Evolutionary conservation across 352 stramenopile genomes (phyloP).

Genomic region (Globisporangium echinulatum): DNA sequence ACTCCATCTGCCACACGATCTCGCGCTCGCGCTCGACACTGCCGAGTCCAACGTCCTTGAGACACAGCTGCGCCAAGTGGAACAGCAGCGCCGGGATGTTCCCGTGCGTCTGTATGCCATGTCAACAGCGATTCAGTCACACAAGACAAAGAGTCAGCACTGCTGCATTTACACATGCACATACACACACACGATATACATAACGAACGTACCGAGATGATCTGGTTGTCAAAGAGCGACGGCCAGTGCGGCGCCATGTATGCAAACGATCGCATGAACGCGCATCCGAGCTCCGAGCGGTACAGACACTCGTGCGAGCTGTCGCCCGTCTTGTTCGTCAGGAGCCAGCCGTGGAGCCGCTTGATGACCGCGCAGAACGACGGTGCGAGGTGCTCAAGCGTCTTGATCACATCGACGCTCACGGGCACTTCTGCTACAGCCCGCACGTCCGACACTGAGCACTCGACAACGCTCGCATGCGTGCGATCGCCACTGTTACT

Average conservation of each 20-base stretch:
- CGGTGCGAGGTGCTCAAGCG: constrained; percentile 26
- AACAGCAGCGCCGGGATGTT: constrained; percentile 56
- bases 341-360: constrained; percentile 34
- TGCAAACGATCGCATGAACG: constrained; percentile 51
- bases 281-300: constrained; percentile 41
- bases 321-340: constrained; percentile 9
- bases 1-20: constrained; percentile 39
- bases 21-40: constrained; percentile 25
- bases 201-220: constrained; percentile 33
- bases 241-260: constrained; percentile 34
- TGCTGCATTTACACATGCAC: not conserved
- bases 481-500: not conserved
- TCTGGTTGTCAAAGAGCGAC: constrained; percentile 59
- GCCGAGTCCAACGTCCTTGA: constrained; percentile 29
- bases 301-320: constrained; percentile 16
- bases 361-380: constrained; percentile 32
- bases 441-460: constrained; percentile 17
- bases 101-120: constrained; percentile 30
- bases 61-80: constrained; percentile 51
- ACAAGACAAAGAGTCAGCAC: constrained; percentile 5
- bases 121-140: not conserved
- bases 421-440: constrained; percentile 23
- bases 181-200: no score
- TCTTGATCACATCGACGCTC: constrained; percentile 16
- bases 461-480: constrained; percentile 4